Evolutionary conservation across 495 filamentous ascomycete species (phyloP).

Genomic region (Penicillium angulare): DNA sequence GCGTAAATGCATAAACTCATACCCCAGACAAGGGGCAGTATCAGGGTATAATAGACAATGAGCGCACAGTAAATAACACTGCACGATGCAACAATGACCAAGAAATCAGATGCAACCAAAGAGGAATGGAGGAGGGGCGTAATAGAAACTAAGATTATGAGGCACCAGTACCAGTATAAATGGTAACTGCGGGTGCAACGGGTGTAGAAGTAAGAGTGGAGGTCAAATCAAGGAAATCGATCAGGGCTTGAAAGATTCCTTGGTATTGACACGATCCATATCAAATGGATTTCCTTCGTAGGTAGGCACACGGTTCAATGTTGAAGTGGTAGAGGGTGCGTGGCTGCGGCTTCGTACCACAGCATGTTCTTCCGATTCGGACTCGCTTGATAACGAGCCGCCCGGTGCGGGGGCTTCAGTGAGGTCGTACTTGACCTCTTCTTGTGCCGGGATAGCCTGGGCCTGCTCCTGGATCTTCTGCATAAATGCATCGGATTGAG

Average conservation of each 20-base stretch:
- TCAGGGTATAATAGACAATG: constrained; percentile 18
- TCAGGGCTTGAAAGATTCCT: constrained; percentile 38
- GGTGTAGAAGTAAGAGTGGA: neutral
- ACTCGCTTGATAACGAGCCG: constrained; percentile 25
- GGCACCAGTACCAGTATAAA: neutral
- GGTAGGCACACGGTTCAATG: constrained; percentile 23
- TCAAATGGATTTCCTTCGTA: constrained; percentile 48
- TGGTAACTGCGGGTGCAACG: neutral
- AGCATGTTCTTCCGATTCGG: constrained; percentile 12
- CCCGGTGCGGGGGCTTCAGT: constrained; percentile 39
- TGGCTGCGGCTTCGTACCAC: constrained; percentile 24
- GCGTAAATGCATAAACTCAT: constrained; percentile 15
- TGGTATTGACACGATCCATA: constrained; percentile 46
- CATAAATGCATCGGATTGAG: constrained; percentile 49
- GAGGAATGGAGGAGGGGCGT: no score
- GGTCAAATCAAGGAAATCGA: neutral
- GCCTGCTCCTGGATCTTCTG: constrained; percentile 39
- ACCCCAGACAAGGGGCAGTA: neutral
- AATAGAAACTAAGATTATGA: constrained; percentile 17
- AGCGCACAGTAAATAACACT: neutral
- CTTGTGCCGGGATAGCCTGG: neutral
- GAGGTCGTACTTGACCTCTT: constrained; percentile 34
- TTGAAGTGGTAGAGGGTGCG: constrained; percentile 31
- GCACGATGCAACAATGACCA: constrained; percentile 7
- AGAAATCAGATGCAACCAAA: no score